phyloP scores from a whole-genome alignment of 371 early-diverging fungal species.

The Capillidium rhysosporum region DNA sequence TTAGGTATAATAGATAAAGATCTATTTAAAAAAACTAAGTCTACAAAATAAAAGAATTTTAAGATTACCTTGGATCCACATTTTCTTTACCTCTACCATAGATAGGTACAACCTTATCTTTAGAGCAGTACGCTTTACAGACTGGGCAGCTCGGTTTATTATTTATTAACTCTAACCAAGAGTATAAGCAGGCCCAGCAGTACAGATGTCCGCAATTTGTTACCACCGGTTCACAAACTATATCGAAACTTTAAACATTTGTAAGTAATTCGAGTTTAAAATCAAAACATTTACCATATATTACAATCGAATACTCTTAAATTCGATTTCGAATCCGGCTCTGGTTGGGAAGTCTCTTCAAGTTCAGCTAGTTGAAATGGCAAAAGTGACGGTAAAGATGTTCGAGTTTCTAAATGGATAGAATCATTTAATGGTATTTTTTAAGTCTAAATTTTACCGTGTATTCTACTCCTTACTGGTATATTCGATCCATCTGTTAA shows the following conservation, averaged over 20 bases:
- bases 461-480: no score
- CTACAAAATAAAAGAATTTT: background rate
- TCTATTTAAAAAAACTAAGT: no score
- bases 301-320: background rate
- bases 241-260: constrained; percentile 30
- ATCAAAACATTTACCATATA: constrained; percentile 2
- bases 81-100: constrained; percentile 55
- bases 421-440: no score
- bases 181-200: constrained; percentile 53
- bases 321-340: no score
- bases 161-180: constrained; percentile 41
- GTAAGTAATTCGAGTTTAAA: background rate
- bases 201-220: constrained; percentile 55
- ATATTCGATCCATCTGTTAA: no score
- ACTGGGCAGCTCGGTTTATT: constrained; percentile 51
- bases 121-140: constrained; percentile 55
- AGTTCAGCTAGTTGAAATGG: no score
- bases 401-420: no score
- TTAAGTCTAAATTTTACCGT: no score
- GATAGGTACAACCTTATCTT: constrained; percentile 57
- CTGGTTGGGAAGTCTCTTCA: no score
- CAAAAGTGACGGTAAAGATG: no score
- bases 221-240: constrained; percentile 42
- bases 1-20: no score
- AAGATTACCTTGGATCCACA: constrained; percentile 37